These are phyloP conservation scores for Graphium sp. DNA, from an alignment of 2,329 filamentous ascomycete species.

Conservation along the genomic window DNA sequence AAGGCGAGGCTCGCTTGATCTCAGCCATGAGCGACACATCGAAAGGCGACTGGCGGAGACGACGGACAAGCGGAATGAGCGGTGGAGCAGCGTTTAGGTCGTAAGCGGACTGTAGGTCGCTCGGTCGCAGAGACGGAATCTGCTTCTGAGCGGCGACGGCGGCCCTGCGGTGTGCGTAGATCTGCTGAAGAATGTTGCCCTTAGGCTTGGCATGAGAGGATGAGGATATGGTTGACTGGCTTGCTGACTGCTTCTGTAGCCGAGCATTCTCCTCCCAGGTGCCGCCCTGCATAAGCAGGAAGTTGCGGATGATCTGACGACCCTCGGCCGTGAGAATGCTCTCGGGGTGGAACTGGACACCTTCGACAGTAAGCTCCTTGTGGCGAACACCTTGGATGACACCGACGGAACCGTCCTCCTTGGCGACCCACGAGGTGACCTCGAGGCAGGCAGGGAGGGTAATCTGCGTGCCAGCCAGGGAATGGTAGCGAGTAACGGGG, in stretches of 20 bases:
- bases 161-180: constrained; percentile 67
- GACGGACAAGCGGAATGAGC: constrained; percentile 61
- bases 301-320: constrained; percentile 81
- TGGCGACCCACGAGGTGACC: constrained; percentile 75
- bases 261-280: constrained; percentile 74
- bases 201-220: constrained; percentile 23
- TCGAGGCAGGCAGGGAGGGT: constrained; percentile 77
- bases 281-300: constrained; percentile 71
- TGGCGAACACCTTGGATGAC: constrained; percentile 96
- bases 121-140: constrained; percentile 67
- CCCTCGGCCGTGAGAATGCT: constrained; percentile 89
- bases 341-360: constrained; percentile 95
- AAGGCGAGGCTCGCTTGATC: constrained; percentile 91
- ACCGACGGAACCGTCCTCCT: constrained; percentile 59
- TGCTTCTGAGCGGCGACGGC: constrained; percentile 67
- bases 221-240: constrained; percentile 11
- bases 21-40: constrained; percentile 92
- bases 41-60: constrained; percentile 68
- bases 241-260: constrained; percentile 24
- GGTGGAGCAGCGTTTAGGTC: constrained; percentile 73
- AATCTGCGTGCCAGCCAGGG: constrained; percentile 77
- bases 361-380: constrained; percentile 80
- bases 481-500: constrained; percentile 90
- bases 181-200: constrained; percentile 75
- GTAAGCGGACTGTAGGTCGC: constrained; percentile 76